Evolutionary conservation across 306 rosid genomes (phyloP), one percentile per base, ranked within the genome.

Genomic region (Castanea sativa): DNA sequence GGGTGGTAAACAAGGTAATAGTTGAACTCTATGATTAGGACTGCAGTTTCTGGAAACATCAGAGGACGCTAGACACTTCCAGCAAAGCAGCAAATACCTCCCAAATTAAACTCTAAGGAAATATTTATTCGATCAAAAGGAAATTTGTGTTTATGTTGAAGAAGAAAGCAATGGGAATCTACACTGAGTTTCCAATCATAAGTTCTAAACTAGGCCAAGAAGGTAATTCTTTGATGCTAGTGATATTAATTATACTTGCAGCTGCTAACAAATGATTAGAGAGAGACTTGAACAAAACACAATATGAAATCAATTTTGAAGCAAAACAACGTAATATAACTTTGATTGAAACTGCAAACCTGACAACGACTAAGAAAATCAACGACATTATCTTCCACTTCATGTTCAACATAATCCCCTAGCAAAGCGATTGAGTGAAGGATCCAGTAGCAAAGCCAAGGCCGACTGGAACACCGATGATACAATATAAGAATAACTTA

Each of bases 361-460:
- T 92, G 97, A 60, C 99, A 94, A 70, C 89, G 97, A 71, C 87
- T 81, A 38, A 94, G 95, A 86, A 94, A 94, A 70, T 89, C 91
- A 20, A 94, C 23, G 41, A 87, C 61, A 70, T 83, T 79, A 33
- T 76, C 59, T 77, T 91, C 86, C 72, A 92, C 67, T 30, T 90
- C 92, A 13, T 80, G 85, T 30, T 92, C 94, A 57, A 94, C 59
- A 56, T 83, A 80, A 77, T 90, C 93, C 58, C 91, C 97, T 41
- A 94, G 83, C 65, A 94, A 69, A 69, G 97, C 93, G 80, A 94
- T 83, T 10, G 99, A 86, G 79, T 94, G 99, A 55, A 91, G 77
- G 74, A 91, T 94, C 97, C 97, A 94, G 74, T 94, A 94, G 83
- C 97, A 92, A 20, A 94, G 80, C 99, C 99, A 94, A 15, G 99